A percentile compares a stretch with the other conserved stretches of the same genome.
Evolutionary conservation across 768 basidiomycete species (phyloP).

Genomic region (Leucocoprinus leucothites): DNA sequence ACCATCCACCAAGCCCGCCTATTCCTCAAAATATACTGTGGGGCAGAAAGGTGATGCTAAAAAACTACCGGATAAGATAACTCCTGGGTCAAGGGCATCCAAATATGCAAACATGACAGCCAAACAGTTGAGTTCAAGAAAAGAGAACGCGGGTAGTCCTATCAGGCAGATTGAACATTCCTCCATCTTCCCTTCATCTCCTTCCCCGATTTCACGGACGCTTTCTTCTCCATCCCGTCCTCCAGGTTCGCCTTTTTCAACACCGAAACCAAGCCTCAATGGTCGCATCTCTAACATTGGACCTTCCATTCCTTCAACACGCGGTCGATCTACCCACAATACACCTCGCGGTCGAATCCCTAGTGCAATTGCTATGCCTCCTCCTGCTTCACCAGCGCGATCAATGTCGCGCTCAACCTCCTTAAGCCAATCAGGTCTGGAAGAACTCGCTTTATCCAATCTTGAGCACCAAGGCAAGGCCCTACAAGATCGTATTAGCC

Average conservation of each 20-base stretch:
- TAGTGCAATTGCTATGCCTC: conserved; percentile 78
- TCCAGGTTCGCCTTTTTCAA: conserved; percentile 62
- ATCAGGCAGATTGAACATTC: conserved; percentile 14
- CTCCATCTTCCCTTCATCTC: conserved; percentile 25
- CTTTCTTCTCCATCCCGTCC: conserved; percentile 40
- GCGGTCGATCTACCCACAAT: conserved; percentile 37
- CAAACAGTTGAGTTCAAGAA: conserved; percentile 63
- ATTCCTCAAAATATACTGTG: conserved; percentile 29
- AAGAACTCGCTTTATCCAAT: conserved; percentile 22
- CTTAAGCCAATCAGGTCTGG: conserved; percentile 31
- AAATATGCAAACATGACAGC: conserved; percentile 86
- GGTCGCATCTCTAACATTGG: conserved; percentile 31
- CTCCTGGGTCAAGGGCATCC: conserved; percentile 81
- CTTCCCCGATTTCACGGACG: conserved; percentile 33
- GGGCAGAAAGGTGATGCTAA: conserved; percentile 27
- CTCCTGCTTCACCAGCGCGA: conserved; percentile 60
- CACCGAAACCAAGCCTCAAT: conserved; percentile 53
- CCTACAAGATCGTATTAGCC: conserved; percentile 48
- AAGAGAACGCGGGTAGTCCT: conserved; percentile 8
- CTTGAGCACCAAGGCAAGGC: conserved; percentile 36
- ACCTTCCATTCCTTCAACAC: conserved; percentile 28
- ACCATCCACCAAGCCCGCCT: conserved; percentile 30
- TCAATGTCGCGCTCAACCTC: conserved; percentile 1
- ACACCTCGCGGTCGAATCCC: conserved; percentile 68
- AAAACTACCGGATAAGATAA: conserved; percentile 47